Conservation (phyloP, 257 asterid genomes). For the Penstemon newberryi region DNA sequence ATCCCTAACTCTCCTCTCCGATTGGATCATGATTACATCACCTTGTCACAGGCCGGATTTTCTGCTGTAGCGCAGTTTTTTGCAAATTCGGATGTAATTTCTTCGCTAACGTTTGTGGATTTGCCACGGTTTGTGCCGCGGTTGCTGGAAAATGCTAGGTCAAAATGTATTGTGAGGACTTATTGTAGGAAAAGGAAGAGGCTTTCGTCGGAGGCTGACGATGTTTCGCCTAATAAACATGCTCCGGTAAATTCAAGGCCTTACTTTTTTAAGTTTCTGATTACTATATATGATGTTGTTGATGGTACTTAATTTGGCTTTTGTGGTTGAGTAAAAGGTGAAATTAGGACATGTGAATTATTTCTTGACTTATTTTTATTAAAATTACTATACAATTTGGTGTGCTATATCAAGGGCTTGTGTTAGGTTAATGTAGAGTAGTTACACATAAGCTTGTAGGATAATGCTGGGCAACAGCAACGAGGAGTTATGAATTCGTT, state of each 20-base stretch:
- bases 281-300: not conserved
- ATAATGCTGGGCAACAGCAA: slow-evolving; percentile 7
- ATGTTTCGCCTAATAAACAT: slow-evolving; percentile 20
- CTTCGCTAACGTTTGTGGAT: slow-evolving; percentile 22
- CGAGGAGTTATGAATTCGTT: not conserved
- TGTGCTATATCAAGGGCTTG: not conserved
- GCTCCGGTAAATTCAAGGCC: slow-evolving; percentile 44
- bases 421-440: not conserved
- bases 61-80: slow-evolving; percentile 37
- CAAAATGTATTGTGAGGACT: slow-evolving; percentile 31
- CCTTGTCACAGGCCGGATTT: slow-evolving; percentile 54
- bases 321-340: not conserved
- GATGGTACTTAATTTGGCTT: not conserved
- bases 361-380: slow-evolving; percentile 10
- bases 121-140: slow-evolving; percentile 30
- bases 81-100: slow-evolving; percentile 26
- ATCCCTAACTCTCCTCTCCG: slow-evolving; percentile 66
- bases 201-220: slow-evolving; percentile 30
- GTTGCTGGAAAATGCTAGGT: slow-evolving; percentile 15
- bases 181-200: slow-evolving; percentile 59
- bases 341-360: not conserved
- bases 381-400: not conserved
- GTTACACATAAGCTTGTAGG: slow-evolving; percentile 15
- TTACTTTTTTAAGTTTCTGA: slow-evolving; percentile 4
- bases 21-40: slow-evolving; percentile 42